Percentiles rank a stretch among this genome's conserved stretches.
Evolutionary conservation across 306 rosid species (phyloP).

Genomic region (Vigna mungo): DNA sequence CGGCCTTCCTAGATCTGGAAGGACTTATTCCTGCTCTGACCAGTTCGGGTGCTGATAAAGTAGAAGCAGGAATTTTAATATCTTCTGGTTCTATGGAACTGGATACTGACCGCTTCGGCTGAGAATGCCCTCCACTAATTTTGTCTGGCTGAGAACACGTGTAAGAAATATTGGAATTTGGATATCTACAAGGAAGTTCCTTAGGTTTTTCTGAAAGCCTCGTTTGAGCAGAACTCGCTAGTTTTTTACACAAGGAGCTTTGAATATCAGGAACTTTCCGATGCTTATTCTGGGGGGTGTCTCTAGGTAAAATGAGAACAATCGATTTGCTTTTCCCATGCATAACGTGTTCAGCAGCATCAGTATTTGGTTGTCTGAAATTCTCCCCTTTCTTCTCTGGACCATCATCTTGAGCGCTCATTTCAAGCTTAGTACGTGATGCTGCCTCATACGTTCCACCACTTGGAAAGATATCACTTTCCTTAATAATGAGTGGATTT

Average conservation of each 20-base stretch:
- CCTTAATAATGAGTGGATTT: slow-evolving; percentile 44
- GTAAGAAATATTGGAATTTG: slow-evolving; percentile 47
- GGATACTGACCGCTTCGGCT: slow-evolving; percentile 46
- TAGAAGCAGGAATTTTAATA: slow-evolving; percentile 45
- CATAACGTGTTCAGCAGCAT: slow-evolving; percentile 45
- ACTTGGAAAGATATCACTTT: slow-evolving; percentile 46
- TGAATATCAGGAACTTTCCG: slow-evolving; percentile 55
- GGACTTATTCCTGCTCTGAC: slow-evolving; percentile 60
- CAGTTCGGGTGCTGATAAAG: slow-evolving; percentile 42
- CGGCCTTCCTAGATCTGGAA: slow-evolving; percentile 55
- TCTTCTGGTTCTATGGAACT: slow-evolving; percentile 44
- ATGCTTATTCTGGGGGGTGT: slow-evolving; percentile 49
- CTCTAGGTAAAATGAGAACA: slow-evolving; percentile 65
- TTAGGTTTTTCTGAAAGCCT: slow-evolving; percentile 49
- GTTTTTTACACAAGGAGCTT: slow-evolving; percentile 49
- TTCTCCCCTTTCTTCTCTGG: slow-evolving; percentile 50
- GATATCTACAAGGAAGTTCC: slow-evolving; percentile 49
- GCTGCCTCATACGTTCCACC: slow-evolving; percentile 44
- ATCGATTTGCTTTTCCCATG: slow-evolving; percentile 53
- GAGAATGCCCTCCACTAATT: slow-evolving; percentile 46
- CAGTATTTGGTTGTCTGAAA: slow-evolving; percentile 43
- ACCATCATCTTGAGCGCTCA: slow-evolving; percentile 50
- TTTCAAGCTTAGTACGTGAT: slow-evolving; percentile 39
- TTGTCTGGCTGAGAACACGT: slow-evolving; percentile 56
- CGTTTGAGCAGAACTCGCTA: slow-evolving; percentile 50